A percentile compares a stretch with the other conserved stretches of the same genome.
phyloP scores from a whole-genome alignment of 345 rosid species.

The Viola odorata region DNA sequence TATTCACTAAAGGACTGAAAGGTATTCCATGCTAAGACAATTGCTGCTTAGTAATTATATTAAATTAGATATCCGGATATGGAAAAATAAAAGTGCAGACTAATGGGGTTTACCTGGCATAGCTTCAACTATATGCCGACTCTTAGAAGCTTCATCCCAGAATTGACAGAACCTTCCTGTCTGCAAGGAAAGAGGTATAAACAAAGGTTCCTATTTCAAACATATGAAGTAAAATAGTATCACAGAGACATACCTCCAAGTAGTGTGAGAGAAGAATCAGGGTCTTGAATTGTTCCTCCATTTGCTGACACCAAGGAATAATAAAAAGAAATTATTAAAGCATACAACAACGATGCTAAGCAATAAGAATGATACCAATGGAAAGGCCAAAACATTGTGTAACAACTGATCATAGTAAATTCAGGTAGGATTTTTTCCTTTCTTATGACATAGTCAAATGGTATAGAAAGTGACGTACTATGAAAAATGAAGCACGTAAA shows the following conservation, averaged over 20 bases:
- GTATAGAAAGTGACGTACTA: too few relatives aligned
- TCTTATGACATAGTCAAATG: too few relatives aligned
- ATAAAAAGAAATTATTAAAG: background rate
- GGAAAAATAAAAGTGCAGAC: too few relatives aligned
- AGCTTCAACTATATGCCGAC: constrained; percentile 78
- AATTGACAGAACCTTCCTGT: constrained; percentile 89
- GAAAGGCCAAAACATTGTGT: too few relatives aligned
- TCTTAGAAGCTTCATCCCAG: constrained; percentile 96
- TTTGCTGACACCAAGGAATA: constrained; percentile 49
- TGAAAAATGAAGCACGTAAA: too few relatives aligned
- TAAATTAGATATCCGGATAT: too few relatives aligned
- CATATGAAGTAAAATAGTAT: background rate
- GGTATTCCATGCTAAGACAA: too few relatives aligned
- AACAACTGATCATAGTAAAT: too few relatives aligned
- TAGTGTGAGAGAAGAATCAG: constrained; percentile 88
- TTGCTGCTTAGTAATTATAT: too few relatives aligned
- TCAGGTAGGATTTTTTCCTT: too few relatives aligned
- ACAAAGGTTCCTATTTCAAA: constrained; percentile 6
- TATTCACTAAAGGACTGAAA: too few relatives aligned
- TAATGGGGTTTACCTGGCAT: constrained; percentile 58
- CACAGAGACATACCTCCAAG: constrained; percentile 59
- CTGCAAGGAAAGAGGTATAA: constrained; percentile 29
- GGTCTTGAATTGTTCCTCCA: constrained; percentile 95
- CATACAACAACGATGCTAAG: background rate
- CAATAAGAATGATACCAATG: too few relatives aligned